Conservation (phyloP, 2,329 filamentous ascomycete genomes). For the Aureobasidium sp. region DNA sequence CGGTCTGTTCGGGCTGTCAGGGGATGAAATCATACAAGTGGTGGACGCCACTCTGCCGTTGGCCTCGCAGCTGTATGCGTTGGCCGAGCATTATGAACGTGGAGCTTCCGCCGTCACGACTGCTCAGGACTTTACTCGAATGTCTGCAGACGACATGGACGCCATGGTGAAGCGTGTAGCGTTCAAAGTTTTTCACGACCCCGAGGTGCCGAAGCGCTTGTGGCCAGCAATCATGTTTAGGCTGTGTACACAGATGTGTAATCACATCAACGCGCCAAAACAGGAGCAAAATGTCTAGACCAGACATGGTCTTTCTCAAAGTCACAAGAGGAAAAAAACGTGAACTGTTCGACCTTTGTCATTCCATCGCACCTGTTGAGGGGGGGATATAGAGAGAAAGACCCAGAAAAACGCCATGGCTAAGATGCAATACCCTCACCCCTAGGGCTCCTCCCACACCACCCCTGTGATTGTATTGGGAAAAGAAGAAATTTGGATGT, state of each 20-base stretch:
- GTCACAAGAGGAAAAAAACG: too few relatives aligned
- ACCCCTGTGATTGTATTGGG: too few relatives aligned
- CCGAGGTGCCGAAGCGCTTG: not conserved
- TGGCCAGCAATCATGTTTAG: slow-evolving; percentile 12
- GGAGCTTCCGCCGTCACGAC: not conserved
- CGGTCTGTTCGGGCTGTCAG: slow-evolving; percentile 13
- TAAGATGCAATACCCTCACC: too few relatives aligned
- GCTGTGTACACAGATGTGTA: slow-evolving; percentile 11
- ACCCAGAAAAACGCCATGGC: too few relatives aligned
- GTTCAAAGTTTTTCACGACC: not conserved
- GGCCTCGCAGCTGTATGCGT: not conserved
- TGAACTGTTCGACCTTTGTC: too few relatives aligned
- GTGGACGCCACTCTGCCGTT: slow-evolving; percentile 9
- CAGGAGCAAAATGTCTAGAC: not conserved
- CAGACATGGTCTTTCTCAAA: too few relatives aligned
- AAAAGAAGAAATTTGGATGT: too few relatives aligned
- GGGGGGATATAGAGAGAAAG: too few relatives aligned
- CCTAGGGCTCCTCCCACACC: too few relatives aligned
- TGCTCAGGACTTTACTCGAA: not conserved
- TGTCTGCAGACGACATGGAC: slow-evolving; percentile 1
- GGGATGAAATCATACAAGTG: slow-evolving; percentile 15
- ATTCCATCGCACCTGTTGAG: too few relatives aligned
- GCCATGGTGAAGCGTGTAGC: not conserved
- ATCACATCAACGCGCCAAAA: not conserved
- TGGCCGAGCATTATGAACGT: slow-evolving; percentile 4